These are phyloP conservation scores for Melampsora americana DNA, from an alignment of 1,284 basidiomycete genomes.

Conservation along the genomic window DNA sequence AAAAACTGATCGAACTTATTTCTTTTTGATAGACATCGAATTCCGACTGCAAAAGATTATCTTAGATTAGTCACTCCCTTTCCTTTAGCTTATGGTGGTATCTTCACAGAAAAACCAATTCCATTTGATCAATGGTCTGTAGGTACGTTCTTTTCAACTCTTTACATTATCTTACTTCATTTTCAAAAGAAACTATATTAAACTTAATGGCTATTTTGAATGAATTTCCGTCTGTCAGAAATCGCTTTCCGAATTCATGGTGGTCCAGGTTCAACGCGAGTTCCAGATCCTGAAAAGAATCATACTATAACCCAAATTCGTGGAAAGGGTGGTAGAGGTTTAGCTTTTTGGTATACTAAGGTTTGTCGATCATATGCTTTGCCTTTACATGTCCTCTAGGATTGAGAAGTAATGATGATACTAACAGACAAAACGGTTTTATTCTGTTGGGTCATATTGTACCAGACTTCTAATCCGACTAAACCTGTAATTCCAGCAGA, in stretches of 20 bases:
- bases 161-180: background rate
- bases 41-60: conserved; percentile 51
- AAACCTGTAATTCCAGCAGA: conserved; percentile 45
- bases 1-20: background rate
- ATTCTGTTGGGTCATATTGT: background rate
- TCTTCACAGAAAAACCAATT: conserved; percentile 48
- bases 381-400: background rate
- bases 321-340: conserved; percentile 49
- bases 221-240: conserved; percentile 43
- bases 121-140: conserved; percentile 50
- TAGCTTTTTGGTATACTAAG: conserved; percentile 52
- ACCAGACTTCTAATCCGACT: conserved; percentile 45
- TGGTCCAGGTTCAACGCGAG: conserved; percentile 28
- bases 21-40: conserved; percentile 39
- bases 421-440: background rate
- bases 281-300: conserved; percentile 41
- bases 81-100: conserved; percentile 51
- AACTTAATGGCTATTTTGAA: background rate
- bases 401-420: background rate
- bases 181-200: background rate
- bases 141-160: conserved; percentile 11
- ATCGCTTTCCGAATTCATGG: conserved; percentile 52
- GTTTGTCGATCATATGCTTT: conserved; percentile 30
- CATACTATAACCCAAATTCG: conserved; percentile 21
- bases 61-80: conserved; percentile 49